Evolutionary conservation across 805 yeast species (phyloP).

Genomic region (Citeromyces nyonsensis): DNA sequence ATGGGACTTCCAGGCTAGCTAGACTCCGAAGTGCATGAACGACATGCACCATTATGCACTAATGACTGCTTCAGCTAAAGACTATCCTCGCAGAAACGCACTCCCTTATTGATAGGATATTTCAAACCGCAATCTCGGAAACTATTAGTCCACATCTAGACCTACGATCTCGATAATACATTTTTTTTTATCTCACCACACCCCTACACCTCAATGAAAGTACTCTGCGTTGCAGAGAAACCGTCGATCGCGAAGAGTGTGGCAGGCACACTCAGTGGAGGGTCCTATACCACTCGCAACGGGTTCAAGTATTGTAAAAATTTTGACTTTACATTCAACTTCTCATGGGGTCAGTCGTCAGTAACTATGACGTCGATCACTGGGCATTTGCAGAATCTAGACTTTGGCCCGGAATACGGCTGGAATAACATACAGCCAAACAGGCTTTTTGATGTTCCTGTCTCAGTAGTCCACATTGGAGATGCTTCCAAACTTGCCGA

Average conservation of each 20-base stretch:
- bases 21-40: too few species aligned
- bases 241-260: slow-evolving; percentile 88
- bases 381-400: slow-evolving; percentile 57
- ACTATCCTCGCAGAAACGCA: too few species aligned
- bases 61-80: too few species aligned
- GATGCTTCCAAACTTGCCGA: slow-evolving; percentile 29
- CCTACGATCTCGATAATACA: too few species aligned
- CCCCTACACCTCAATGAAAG: slow-evolving; percentile 28
- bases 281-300: slow-evolving; percentile 28
- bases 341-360: slow-evolving; percentile 52
- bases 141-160: too few species aligned
- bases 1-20: too few species aligned
- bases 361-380: slow-evolving; percentile 86
- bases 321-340: slow-evolving; percentile 59
- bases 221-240: slow-evolving; percentile 94
- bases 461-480: slow-evolving; percentile 21
- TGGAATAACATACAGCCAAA: slow-evolving; percentile 60
- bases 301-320: slow-evolving; percentile 54
- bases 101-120: too few species aligned
- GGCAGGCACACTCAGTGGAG: slow-evolving; percentile 63
- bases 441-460: slow-evolving; percentile 57
- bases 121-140: too few species aligned
- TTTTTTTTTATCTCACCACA: too few species aligned
- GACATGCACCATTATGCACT: too few species aligned
- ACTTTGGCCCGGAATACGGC: slow-evolving; percentile 39